These are phyloP conservation scores for Cladophialophora carrionii DNA, from an alignment of 2,329 filamentous ascomycete species.

Conservation along the genomic window DNA sequence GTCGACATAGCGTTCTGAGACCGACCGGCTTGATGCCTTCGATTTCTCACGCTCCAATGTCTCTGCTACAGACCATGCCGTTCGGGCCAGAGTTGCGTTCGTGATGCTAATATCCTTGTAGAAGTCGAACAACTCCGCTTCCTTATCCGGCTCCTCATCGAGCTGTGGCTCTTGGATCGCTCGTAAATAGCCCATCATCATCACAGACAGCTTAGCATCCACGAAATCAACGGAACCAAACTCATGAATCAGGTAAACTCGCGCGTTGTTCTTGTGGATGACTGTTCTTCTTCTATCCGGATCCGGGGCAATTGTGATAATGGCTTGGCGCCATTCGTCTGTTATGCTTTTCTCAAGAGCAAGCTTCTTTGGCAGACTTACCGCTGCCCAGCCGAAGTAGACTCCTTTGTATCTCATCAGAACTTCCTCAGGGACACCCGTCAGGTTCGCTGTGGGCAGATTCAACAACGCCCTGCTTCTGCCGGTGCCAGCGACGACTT, in stretches of 20 bases:
- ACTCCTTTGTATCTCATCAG: slow-evolving; percentile 61
- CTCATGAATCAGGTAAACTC: slow-evolving; percentile 59
- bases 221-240: slow-evolving; percentile 52
- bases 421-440: slow-evolving; percentile 57
- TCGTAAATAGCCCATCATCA: slow-evolving; percentile 65
- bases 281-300: slow-evolving; percentile 54
- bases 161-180: slow-evolving; percentile 44
- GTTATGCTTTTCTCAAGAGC: slow-evolving; percentile 42
- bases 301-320: slow-evolving; percentile 61
- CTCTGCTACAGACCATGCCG: slow-evolving; percentile 46
- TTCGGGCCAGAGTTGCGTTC: slow-evolving; percentile 45
- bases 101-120: slow-evolving; percentile 46
- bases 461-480: slow-evolving; percentile 48
- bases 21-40: slow-evolving; percentile 47
- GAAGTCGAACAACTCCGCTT: slow-evolving; percentile 45
- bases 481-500: slow-evolving; percentile 53
- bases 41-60: slow-evolving; percentile 41
- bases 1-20: slow-evolving; percentile 54
- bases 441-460: slow-evolving; percentile 60
- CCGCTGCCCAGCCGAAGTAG: slow-evolving; percentile 66
- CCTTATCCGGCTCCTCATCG: slow-evolving; percentile 43
- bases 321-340: slow-evolving; percentile 60
- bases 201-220: slow-evolving; percentile 54
- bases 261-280: slow-evolving; percentile 56
- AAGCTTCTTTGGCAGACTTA: slow-evolving; percentile 44